These are phyloP conservation scores for Apiospora koreana DNA, from an alignment of 2,329 filamentous ascomycete species.

Conservation along the genomic window DNA sequence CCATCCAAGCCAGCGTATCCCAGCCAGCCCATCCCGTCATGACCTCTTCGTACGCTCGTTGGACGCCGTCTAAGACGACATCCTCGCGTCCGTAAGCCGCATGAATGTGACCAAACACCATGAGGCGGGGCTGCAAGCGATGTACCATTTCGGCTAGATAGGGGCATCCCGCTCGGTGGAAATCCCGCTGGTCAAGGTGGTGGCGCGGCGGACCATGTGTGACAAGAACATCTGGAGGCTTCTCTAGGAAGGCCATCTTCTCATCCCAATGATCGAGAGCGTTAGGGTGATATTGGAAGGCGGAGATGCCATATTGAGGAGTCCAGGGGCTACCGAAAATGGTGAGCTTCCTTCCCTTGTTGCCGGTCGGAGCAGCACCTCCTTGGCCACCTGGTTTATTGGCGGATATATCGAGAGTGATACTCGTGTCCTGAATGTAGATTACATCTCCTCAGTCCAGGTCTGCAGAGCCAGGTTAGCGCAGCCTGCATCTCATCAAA, in stretches of 20 bases:
- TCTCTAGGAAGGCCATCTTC: conserved; percentile 64
- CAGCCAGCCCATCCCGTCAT: background rate
- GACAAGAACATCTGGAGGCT: conserved; percentile 64
- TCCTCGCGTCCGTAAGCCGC: conserved; percentile 62
- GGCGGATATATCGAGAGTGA: conserved; percentile 45
- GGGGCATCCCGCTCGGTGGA: conserved; percentile 57
- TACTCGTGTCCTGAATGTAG: conserved; percentile 65
- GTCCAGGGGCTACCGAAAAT: conserved; percentile 74
- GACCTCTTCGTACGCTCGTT: background rate
- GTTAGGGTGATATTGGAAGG: conserved; percentile 59
- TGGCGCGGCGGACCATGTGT: conserved; percentile 71
- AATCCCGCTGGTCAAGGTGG: conserved; percentile 50
- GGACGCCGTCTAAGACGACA: background rate
- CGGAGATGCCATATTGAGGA: conserved; percentile 44
- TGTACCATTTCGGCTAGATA: conserved; percentile 57
- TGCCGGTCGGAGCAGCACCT: conserved; percentile 45
- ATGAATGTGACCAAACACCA: conserved; percentile 74
- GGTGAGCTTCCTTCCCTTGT: conserved; percentile 61
- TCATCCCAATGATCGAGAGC: conserved; percentile 18
- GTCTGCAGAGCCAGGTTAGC: conserved; percentile 28
- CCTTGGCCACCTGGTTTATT: background rate
- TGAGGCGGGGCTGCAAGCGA: conserved; percentile 62
- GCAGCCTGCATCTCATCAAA: conserved; percentile 42
- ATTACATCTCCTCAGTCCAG: conserved; percentile 33
- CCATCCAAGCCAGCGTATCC: background rate